Evolutionary conservation across 2,329 filamentous ascomycete species (phyloP).

Genomic region (Sodiomyces alkalinus): DNA sequence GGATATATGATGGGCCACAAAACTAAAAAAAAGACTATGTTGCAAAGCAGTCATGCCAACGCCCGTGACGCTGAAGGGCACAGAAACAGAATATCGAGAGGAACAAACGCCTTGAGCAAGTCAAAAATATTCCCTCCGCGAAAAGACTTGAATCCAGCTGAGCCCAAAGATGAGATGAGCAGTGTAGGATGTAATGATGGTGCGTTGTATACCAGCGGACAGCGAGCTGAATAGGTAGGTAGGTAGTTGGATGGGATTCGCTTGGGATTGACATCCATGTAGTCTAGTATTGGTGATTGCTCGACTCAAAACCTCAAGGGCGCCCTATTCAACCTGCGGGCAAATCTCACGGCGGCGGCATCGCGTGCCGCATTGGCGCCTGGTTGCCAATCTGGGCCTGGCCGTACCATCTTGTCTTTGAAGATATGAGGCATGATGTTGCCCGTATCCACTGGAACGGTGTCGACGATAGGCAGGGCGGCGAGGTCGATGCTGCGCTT

Average conservation of each 20-base stretch:
- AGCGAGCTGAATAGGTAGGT: too few species aligned
- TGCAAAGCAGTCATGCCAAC: constrained; percentile 1
- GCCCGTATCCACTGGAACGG: constrained; percentile 9
- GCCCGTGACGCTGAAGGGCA: neutral
- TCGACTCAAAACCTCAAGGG: neutral
- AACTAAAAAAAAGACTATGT: neutral
- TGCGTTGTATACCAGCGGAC: constrained; percentile 1
- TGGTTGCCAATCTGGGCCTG: constrained; percentile 1
- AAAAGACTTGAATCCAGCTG: constrained; percentile 1
- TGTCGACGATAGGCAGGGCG: constrained; percentile 11
- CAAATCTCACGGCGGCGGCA: neutral
- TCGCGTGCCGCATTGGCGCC: constrained; percentile 1
- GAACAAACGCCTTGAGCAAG: neutral
- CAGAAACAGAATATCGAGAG: neutral
- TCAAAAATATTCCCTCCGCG: constrained; percentile 1
- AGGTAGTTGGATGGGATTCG: too few species aligned
- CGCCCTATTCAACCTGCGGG: neutral
- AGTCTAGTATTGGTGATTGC: too few species aligned
- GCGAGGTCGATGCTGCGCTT: constrained; percentile 11
- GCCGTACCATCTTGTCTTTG: constrained; percentile 2
- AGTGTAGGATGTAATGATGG: neutral
- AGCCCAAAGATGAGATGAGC: too few species aligned
- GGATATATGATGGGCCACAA: too few species aligned
- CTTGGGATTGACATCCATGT: too few species aligned
- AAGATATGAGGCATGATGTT: constrained; percentile 1